phyloP scores from a whole-genome alignment of 1,284 basidiomycete species.

The Acaromyces ingoldii region DNA sequence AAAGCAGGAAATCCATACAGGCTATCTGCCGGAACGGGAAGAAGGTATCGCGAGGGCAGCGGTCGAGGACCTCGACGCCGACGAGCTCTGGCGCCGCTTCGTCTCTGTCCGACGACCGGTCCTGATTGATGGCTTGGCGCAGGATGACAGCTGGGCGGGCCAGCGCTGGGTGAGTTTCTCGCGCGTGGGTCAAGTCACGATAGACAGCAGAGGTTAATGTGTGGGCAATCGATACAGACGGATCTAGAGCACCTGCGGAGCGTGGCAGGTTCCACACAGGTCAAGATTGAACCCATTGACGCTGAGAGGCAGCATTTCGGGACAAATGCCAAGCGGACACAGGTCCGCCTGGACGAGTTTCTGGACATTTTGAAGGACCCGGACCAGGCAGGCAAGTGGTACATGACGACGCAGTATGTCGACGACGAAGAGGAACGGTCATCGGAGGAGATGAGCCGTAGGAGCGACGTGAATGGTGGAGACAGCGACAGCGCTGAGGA shows the following conservation, averaged over 20 bases:
- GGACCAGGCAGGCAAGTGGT: slow-evolving; percentile 29
- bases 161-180: slow-evolving; percentile 35
- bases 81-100: slow-evolving; percentile 34
- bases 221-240: no score
- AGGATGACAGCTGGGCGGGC: slow-evolving; percentile 33
- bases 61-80: not conserved
- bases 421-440: slow-evolving; percentile 13
- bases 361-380: slow-evolving; percentile 32
- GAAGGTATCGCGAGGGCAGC: not conserved
- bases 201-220: no score
- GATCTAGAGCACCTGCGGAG: slow-evolving; percentile 32
- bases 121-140: slow-evolving; percentile 35
- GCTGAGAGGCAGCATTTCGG: slow-evolving; percentile 37
- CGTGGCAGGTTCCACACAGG: slow-evolving; percentile 26
- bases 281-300: slow-evolving; percentile 48
- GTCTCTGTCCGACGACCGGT: slow-evolving; percentile 36
- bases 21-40: not conserved
- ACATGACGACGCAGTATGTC: slow-evolving; percentile 49
- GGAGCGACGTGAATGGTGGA: no score
- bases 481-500: not conserved
- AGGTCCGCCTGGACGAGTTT: slow-evolving; percentile 27
- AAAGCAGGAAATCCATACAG: no score
- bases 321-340: slow-evolving; percentile 27
- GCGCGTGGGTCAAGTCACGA: no score
- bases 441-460: no score